A percentile compares a stretch with the other conserved stretches of the same genome.
Evolutionary conservation across 1,139 yeast genomes (phyloP).

Genomic region (Candida sp.): DNA sequence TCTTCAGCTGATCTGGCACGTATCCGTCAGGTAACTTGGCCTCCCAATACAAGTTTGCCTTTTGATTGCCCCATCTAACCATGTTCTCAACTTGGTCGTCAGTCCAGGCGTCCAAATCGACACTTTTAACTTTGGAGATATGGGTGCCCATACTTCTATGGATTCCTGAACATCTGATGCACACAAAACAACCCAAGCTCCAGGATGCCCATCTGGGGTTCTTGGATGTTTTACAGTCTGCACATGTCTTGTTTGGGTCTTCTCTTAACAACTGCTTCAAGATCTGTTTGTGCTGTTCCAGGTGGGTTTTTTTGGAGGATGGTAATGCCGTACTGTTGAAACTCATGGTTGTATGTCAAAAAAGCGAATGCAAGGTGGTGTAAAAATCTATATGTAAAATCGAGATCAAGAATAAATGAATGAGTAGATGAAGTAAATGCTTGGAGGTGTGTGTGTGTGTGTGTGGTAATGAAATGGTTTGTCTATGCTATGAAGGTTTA

Average conservation of each 20-base stretch:
- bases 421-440: not conserved
- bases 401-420: not conserved
- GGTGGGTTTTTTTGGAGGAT: conserved; percentile 47
- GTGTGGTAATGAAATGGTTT: not conserved
- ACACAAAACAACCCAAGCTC: conserved; percentile 91
- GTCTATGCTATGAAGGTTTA: not conserved
- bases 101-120: conserved; percentile 96
- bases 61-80: conserved; percentile 86
- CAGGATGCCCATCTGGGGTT: conserved; percentile 99
- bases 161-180: conserved; percentile 93
- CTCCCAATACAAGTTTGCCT: conserved; percentile 86
- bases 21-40: conserved; percentile 70
- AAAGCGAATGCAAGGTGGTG: not conserved
- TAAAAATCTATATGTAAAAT: too few relatives aligned
- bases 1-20: conserved; percentile 83
- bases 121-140: conserved; percentile 83
- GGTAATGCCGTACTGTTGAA: conserved; percentile 29
- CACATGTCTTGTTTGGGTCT: conserved; percentile 77
- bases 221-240: conserved; percentile 87
- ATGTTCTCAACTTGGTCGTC: conserved; percentile 87
- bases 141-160: conserved; percentile 97
- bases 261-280: conserved; percentile 77
- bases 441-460: too few relatives aligned
- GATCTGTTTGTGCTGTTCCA: conserved; percentile 67
- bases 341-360: conserved; percentile 15